A percentile compares a stretch with the other conserved stretches of the same genome.
Evolutionary conservation across 1,139 yeast species (phyloP).

Genomic region (Blastobotrys niveus): DNA sequence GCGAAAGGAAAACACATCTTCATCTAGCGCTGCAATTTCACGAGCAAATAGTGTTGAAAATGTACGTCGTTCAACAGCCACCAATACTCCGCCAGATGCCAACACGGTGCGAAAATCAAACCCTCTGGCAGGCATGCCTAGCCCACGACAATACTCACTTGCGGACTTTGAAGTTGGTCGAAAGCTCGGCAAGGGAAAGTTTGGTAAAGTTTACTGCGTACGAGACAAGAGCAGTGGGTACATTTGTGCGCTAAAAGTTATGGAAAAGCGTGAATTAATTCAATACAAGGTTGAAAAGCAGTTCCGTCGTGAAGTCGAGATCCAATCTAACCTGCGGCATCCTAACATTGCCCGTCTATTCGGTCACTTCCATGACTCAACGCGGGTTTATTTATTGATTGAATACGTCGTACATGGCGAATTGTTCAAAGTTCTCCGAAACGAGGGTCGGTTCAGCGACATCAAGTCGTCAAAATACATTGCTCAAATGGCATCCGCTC

Average conservation of each 20-base stretch:
- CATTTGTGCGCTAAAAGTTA: conserved; percentile 83
- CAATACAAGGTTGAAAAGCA: conserved; percentile 80
- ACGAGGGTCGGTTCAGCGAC: conserved; percentile 62
- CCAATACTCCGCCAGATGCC: conserved; percentile 21
- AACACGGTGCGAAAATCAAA: conserved; percentile 25
- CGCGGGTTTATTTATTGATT: conserved; percentile 72
- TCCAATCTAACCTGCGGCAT: conserved; percentile 71
- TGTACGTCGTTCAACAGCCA: conserved; percentile 9
- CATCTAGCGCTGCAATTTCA: conserved; percentile 12
- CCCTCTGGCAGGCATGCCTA: conserved; percentile 27
- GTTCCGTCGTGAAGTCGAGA: conserved; percentile 84
- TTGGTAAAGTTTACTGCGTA: conserved; percentile 89
- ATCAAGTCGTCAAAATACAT: conserved; percentile 67
- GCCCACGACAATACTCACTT: conserved; percentile 33
- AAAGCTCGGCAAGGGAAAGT: conserved; percentile 85
- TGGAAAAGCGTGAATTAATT: conserved; percentile 75
- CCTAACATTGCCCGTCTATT: conserved; percentile 72
- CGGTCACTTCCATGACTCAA: conserved; percentile 78
- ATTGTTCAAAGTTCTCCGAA: conserved; percentile 64
- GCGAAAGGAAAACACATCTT: conserved; percentile 4
- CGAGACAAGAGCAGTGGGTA: conserved; percentile 69
- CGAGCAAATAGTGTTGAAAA: conserved; percentile 4
- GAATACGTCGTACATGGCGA: conserved; percentile 90
- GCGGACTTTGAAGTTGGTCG: conserved; percentile 83
- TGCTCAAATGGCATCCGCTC: conserved; percentile 75